Evolutionary conservation across 73 alveolate genomes (phyloP).

Genomic region (Paramecium bursaria): DNA sequence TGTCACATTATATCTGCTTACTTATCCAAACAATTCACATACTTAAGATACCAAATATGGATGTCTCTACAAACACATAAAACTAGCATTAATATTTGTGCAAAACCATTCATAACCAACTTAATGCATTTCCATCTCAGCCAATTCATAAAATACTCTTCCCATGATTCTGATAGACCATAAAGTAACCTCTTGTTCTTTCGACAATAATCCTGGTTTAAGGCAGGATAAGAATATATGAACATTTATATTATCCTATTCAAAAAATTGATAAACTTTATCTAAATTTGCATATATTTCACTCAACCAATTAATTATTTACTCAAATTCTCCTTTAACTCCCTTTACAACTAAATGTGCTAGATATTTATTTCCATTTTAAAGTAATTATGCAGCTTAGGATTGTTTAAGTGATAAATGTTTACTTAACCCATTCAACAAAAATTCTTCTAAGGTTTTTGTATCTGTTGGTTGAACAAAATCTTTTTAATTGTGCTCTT

Average conservation of each 20-base stretch:
- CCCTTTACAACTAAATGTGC: slow-evolving; percentile 91
- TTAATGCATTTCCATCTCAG: slow-evolving; percentile 68
- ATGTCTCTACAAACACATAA: slow-evolving; percentile 82
- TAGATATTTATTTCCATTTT: slow-evolving; percentile 83
- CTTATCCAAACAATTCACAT: slow-evolving; percentile 52
- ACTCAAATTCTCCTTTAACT: slow-evolving; percentile 87
- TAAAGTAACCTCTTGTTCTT: slow-evolving; percentile 75
- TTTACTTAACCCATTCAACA: slow-evolving; percentile 51
- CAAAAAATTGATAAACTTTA: slow-evolving; percentile 57
- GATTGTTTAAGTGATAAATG: slow-evolving; percentile 59
- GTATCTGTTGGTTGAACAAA: slow-evolving; percentile 64
- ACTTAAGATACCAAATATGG: slow-evolving; percentile 37
- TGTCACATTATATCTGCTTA: slow-evolving; percentile 61
- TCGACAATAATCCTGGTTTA: slow-evolving; percentile 81
- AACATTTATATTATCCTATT: slow-evolving; percentile 52
- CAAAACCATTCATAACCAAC: slow-evolving; percentile 89
- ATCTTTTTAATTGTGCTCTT: slow-evolving; percentile 54
- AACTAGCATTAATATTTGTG: slow-evolving; percentile 78
- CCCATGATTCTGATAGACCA: slow-evolving; percentile 78
- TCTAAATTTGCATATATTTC: slow-evolving; percentile 78
- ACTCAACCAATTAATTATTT: slow-evolving; percentile 77
- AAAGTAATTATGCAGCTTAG: slow-evolving; percentile 86
- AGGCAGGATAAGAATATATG: slow-evolving; percentile 63
- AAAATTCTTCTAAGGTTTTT: slow-evolving; percentile 52
- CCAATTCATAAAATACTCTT: slow-evolving; percentile 77